A percentile compares a stretch with the other conserved stretches of the same genome.
phyloP scores from a whole-genome alignment of 2,329 filamentous ascomycete species.

The Diaporthe destruens region DNA sequence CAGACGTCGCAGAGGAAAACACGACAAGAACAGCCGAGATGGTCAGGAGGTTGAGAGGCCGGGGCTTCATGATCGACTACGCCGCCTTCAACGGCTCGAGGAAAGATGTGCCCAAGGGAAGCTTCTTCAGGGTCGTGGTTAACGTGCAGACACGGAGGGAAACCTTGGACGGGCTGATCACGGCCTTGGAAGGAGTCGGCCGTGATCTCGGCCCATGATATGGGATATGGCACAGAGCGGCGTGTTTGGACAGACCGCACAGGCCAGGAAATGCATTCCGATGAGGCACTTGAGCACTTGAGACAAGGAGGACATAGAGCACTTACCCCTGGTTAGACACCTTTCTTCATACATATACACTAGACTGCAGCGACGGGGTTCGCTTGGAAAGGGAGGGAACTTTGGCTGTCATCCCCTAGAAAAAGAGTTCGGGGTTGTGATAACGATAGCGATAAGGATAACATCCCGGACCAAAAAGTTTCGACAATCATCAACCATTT shows the following conservation, averaged over 20 bases:
- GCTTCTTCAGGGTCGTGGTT: slow-evolving; percentile 71
- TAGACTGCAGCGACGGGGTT: background rate
- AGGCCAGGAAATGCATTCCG: background rate
- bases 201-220: slow-evolving; percentile 43
- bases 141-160: slow-evolving; percentile 66
- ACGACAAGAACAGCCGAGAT: slow-evolving; percentile 63
- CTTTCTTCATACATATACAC: background rate
- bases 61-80: slow-evolving; percentile 73
- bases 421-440: slow-evolving; percentile 16
- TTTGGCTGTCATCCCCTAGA: background rate
- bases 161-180: slow-evolving; percentile 67
- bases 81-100: slow-evolving; percentile 59
- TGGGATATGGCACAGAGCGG: background rate
- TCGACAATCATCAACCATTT: background rate
- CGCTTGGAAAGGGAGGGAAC: background rate
- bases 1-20: slow-evolving; percentile 60
- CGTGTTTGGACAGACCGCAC: background rate
- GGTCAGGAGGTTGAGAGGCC: slow-evolving; percentile 59
- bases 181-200: slow-evolving; percentile 64
- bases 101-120: slow-evolving; percentile 55
- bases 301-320: background rate
- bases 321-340: background rate
- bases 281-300: too few relatives aligned
- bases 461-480: slow-evolving; percentile 31
- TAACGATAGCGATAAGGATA: slow-evolving; percentile 34